Evolutionary conservation across 2,329 filamentous ascomycete species (phyloP), one percentile per base, ranked within the genome.

Genomic region (Fusarium sambucinum): DNA sequence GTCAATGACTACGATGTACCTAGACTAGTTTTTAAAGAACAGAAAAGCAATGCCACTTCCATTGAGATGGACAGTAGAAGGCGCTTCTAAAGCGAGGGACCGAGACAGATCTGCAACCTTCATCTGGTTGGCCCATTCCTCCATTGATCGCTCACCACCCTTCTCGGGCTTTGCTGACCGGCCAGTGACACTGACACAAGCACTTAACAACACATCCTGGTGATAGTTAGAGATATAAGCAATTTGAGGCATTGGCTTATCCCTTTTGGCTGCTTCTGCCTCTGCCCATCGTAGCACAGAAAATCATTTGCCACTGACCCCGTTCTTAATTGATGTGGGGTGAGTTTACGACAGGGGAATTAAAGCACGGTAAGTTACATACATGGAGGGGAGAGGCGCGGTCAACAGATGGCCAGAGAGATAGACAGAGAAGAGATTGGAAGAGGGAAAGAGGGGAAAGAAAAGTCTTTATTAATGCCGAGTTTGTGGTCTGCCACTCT

Each of bases 41-140:
- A 25, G 29, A 60, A 37, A 35, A 41, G 32, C 55, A 55, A 59
- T 57, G 40, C 35, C 30, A 59, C 37, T 52, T 63, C 52, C 59
- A 63, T 55, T 51, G 42, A 32, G 60, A 59, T 58, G 37, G 52
- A 55, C 33, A 62, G 45, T 47, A 63, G 51, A 59, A 38, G 40
- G 50, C 37, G 42, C 50, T 60, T 64, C 42, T 19, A 40, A 51
- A 51, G 47, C 10, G 47, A 51, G 32, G 44, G 32, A 57, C 55
- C 55, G 59, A 68, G 61, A 71, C 46, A 64, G 66, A 70, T 73
- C 66, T 68, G 68, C 68, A 71, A 53, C 59, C 68, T 41, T 68
- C 61, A 57, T 47, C 42, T 63, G 58, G 50, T 62, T 50, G 40
- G 35, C 33, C 30, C 59, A 66, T 38, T 35, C 54, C 33, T 64